Conservation (phyloP, 1,139 yeast species). For the Scheffersomyces illinoinensis region DNA sequence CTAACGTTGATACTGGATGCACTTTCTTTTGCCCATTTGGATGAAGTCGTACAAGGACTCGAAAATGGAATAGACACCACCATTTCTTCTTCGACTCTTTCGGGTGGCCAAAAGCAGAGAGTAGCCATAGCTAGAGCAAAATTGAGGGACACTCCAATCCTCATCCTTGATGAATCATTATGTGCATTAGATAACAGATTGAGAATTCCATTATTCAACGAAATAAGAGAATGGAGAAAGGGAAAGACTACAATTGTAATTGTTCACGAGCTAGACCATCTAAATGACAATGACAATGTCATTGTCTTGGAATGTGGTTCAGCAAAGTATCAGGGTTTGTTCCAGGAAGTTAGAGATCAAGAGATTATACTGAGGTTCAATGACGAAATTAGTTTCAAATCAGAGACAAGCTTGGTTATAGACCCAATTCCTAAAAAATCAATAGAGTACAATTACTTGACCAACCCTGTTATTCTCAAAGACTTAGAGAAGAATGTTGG, state of each 20-base stretch:
- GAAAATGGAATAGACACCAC: conserved; percentile 57
- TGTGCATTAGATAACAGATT: conserved; percentile 70
- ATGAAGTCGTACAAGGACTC: conserved; percentile 44
- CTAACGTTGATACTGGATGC: conserved; percentile 42
- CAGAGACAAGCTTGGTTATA: background rate
- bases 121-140: conserved; percentile 82
- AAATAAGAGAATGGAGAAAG: conserved; percentile 59
- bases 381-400: background rate
- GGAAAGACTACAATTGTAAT: conserved; percentile 76
- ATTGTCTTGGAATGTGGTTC: conserved; percentile 59
- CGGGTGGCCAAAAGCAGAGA: conserved; percentile 91
- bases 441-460: conserved; percentile 15
- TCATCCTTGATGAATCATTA: conserved; percentile 82
- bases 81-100: conserved; percentile 56
- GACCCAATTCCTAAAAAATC: background rate
- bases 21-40: conserved; percentile 50
- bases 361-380: conserved; percentile 5
- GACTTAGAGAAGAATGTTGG: conserved; percentile 17
- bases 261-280: conserved; percentile 72
- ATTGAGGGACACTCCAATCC: conserved; percentile 66
- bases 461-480: conserved; percentile 26
- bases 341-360: conserved; percentile 12
- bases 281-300: conserved; percentile 55
- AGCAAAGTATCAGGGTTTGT: conserved; percentile 33
- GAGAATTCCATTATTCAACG: conserved; percentile 44